Evolutionary conservation across 2,329 filamentous ascomycete species (phyloP).

Genomic region (Fusarium sambucinum): DNA sequence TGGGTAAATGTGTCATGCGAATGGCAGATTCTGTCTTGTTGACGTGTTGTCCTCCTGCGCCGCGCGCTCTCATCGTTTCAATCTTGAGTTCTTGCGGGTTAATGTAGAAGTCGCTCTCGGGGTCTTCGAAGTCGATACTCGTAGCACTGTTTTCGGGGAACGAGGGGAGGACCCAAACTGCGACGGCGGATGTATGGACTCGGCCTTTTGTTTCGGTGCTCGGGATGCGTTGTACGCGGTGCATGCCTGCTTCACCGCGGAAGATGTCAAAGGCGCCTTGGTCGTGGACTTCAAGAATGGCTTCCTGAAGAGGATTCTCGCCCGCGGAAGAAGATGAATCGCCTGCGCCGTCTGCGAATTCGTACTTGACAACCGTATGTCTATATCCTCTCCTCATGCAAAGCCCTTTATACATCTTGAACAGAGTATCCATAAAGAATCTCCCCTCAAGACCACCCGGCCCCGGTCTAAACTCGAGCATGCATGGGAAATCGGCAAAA

Average conservation of each 20-base stretch:
- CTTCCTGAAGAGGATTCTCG: slow-evolving; percentile 83
- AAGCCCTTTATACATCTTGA: slow-evolving; percentile 89
- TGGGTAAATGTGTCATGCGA: slow-evolving; percentile 89
- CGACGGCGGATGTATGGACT: slow-evolving; percentile 92
- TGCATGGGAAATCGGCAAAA: slow-evolving; percentile 88
- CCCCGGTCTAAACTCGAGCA: slow-evolving; percentile 91
- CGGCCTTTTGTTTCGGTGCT: slow-evolving; percentile 91
- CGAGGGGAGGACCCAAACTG: slow-evolving; percentile 90
- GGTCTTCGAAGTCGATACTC: slow-evolving; percentile 77
- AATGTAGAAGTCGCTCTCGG: slow-evolving; percentile 91
- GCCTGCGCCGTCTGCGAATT: slow-evolving; percentile 75
- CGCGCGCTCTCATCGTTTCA: slow-evolving; percentile 92
- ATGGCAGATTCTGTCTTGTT: slow-evolving; percentile 98
- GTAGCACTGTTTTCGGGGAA: slow-evolving; percentile 71
- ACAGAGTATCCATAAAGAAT: slow-evolving; percentile 87
- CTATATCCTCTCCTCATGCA: slow-evolving; percentile 77
- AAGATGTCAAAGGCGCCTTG: slow-evolving; percentile 84
- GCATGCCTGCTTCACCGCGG: slow-evolving; percentile 91
- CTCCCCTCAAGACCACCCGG: slow-evolving; percentile 92
- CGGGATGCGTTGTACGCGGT: slow-evolving; percentile 93
- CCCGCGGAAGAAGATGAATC: slow-evolving; percentile 64
- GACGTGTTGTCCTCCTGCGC: slow-evolving; percentile 96
- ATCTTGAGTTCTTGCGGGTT: slow-evolving; percentile 83
- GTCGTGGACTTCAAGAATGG: slow-evolving; percentile 83
- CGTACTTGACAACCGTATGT: slow-evolving; percentile 80